Evolutionary conservation across 306 rosid genomes (phyloP).

Genomic region (Rosa persica): DNA sequence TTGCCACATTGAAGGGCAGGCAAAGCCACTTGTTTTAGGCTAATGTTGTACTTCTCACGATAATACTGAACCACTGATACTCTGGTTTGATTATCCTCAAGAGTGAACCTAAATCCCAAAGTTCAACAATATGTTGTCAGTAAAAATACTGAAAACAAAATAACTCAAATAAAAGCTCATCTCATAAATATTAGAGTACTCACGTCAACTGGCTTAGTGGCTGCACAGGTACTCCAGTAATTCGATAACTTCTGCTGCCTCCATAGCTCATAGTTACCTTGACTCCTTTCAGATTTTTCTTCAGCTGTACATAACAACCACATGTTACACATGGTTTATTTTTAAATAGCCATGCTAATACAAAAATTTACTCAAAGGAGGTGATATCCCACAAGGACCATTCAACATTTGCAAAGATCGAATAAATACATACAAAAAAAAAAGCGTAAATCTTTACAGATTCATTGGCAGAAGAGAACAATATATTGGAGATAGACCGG

Average conservation of each 20-base stretch:
- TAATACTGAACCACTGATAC: slow-evolving; percentile 47
- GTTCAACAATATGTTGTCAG: not conserved
- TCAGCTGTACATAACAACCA: slow-evolving; percentile 38
- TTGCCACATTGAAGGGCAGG: slow-evolving; percentile 84
- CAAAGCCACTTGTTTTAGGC: slow-evolving; percentile 16
- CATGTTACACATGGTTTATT: too few relatives aligned
- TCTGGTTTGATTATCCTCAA: slow-evolving; percentile 32
- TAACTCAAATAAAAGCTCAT: not conserved
- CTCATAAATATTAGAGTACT: slow-evolving; percentile 8
- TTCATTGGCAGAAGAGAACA: not conserved
- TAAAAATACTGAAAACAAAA: not conserved
- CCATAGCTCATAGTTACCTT: slow-evolving; percentile 33
- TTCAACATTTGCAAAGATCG: not conserved
- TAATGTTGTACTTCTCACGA: slow-evolving; percentile 39
- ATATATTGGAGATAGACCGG: not conserved
- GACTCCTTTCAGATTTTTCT: slow-evolving; percentile 46
- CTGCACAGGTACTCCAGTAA: slow-evolving; percentile 47
- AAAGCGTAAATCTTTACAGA: too few relatives aligned
- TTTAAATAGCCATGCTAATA: not conserved
- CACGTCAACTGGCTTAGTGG: slow-evolving; percentile 49
- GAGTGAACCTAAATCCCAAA: slow-evolving; percentile 52
- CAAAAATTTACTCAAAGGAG: not conserved
- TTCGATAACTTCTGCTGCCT: slow-evolving; percentile 21
- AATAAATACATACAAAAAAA: not conserved
- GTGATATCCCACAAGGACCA: not conserved